Percentiles rank a stretch among this genome's conserved stretches.
phyloP scores from a whole-genome alignment of 345 rosid genomes.

The Eucalyptus cladocalyx region DNA sequence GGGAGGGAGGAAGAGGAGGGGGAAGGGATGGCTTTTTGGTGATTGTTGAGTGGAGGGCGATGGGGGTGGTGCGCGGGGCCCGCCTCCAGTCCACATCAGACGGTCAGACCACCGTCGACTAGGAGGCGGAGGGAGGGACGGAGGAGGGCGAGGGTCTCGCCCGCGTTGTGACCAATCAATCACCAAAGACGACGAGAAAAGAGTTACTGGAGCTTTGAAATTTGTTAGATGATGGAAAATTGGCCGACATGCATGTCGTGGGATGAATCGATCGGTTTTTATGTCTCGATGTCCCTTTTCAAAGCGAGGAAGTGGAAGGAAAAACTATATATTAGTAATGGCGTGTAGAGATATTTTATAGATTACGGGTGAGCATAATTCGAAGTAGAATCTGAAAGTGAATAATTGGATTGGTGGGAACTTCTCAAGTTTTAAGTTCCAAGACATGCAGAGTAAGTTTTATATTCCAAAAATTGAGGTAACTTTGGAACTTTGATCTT shows the following conservation, averaged over 20 bases:
- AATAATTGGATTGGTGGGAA: too few relatives aligned
- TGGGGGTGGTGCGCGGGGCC: neutral
- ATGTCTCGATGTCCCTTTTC: neutral
- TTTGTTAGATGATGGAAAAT: neutral
- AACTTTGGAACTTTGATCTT: too few relatives aligned
- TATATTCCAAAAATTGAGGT: too few relatives aligned
- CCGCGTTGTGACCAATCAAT: fast-evolving
- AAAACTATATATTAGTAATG: neutral
- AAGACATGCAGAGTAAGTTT: fast-evolving
- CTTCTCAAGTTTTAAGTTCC: too few relatives aligned
- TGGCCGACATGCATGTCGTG: fast-evolving
- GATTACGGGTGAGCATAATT: fast-evolving
- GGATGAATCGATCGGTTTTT: neutral
- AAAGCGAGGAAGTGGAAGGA: neutral
- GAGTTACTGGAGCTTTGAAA: fast-evolving
- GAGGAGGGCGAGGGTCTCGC: too few relatives aligned
- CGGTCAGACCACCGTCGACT: neutral
- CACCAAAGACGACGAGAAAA: fast-evolving
- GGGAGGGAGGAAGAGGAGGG: neutral
- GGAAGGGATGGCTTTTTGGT: neutral
- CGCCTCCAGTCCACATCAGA: neutral
- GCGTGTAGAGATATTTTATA: neutral
- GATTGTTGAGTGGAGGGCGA: neutral
- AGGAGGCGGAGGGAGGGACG: too few relatives aligned
- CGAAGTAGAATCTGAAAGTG: too few relatives aligned